Conservation (phyloP, 2,329 filamentous ascomycete genomes). For the Colletotrichum limetticola region DNA sequence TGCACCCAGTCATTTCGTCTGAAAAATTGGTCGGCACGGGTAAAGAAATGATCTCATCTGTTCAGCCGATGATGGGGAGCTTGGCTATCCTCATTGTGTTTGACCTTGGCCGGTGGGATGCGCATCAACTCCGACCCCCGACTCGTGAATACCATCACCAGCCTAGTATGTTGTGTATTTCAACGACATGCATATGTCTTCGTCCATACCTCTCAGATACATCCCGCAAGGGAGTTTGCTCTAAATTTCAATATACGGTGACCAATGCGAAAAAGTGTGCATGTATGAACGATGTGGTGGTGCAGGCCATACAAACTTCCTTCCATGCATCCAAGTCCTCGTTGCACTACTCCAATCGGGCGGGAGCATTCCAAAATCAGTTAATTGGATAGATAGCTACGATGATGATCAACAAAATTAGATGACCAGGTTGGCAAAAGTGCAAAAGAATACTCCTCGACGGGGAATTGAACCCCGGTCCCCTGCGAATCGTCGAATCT, state of each 20-base stretch:
- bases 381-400: too few species aligned
- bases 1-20: neutral
- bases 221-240: neutral
- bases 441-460: neutral
- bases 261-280: too few species aligned
- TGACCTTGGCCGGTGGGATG: neutral
- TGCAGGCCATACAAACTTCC: too few species aligned
- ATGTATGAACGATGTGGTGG: too few species aligned
- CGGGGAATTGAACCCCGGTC: neutral
- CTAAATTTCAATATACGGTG: rapidly evolving
- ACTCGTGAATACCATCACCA: neutral
- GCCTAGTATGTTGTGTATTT: neutral
- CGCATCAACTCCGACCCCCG: neutral
- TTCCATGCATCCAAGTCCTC: too few species aligned
- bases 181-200: neutral
- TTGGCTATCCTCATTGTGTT: neutral
- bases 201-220: neutral
- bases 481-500: neutral
- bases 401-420: too few species aligned
- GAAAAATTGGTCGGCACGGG: neutral
- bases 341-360: too few species aligned
- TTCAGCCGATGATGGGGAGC: neutral
- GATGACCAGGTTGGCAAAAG: neutral
- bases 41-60: neutral
- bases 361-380: too few species aligned